These are phyloP conservation scores for Triticum urartu DNA, from an alignment of 176 grass and related monocot genomes.

Conservation along the genomic window DNA sequence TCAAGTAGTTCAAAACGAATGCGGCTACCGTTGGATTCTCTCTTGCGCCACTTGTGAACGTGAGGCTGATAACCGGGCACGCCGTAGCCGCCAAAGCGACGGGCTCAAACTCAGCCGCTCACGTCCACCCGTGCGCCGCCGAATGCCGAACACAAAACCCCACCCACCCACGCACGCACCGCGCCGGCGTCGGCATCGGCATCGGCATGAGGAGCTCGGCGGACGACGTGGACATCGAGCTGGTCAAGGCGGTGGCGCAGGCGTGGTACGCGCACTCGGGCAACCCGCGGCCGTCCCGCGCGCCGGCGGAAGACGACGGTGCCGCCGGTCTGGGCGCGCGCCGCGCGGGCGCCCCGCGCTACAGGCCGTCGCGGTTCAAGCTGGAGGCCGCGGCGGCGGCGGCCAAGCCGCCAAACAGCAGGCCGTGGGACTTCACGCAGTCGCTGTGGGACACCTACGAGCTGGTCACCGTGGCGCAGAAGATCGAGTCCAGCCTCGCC, in stretches of 20 bases:
- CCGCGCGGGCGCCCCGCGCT: background rate
- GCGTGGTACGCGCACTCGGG: slow-evolving; percentile 74
- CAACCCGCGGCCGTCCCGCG: slow-evolving; percentile 37
- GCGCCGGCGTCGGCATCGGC: background rate
- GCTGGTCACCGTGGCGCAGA: slow-evolving; percentile 68
- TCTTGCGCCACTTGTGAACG: background rate
- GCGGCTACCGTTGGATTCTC: background rate
- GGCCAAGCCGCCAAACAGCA: background rate
- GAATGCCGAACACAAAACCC: background rate
- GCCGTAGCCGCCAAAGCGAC: slow-evolving; percentile 10
- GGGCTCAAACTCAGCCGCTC: background rate
- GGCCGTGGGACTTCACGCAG: slow-evolving; percentile 55
- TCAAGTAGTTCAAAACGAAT: background rate
- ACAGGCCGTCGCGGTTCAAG: slow-evolving; percentile 69
- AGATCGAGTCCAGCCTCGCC: slow-evolving; percentile 54
- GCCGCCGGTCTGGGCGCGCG: background rate
- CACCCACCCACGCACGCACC: background rate
- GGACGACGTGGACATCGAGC: slow-evolving; percentile 41
- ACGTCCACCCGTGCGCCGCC: slow-evolving; percentile 7
- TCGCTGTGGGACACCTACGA: slow-evolving; percentile 91
- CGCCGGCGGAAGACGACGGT: background rate
- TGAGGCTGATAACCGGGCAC: slow-evolving; percentile 3
- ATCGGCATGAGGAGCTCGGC: slow-evolving; percentile 35
- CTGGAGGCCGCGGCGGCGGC: slow-evolving; percentile 46
- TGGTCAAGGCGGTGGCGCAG: slow-evolving; percentile 84